Percentiles rank a stretch among this genome's conserved stretches.
These are phyloP conservation scores for Sonneratia caseolaris DNA, from an alignment of 345 rosid genomes.

Conservation along the genomic window DNA sequence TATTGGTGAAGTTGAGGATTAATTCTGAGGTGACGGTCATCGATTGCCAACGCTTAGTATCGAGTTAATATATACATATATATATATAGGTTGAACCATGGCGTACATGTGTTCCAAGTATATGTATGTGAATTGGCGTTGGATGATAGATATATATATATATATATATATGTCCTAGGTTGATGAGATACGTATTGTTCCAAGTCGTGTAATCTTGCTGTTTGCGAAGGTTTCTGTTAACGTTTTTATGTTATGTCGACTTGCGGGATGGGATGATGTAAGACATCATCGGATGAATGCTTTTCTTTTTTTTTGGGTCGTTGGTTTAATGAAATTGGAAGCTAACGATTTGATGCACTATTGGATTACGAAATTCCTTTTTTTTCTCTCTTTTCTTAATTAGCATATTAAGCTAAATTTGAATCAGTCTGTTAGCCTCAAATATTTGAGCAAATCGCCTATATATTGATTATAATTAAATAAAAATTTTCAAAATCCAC, in stretches of 20 bases:
- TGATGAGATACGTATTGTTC: not conserved
- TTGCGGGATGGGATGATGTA: not conserved
- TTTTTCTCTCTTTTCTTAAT: no score
- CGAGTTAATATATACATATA: no score
- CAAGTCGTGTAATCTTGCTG: not conserved
- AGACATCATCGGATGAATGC: not conserved
- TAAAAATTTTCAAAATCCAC: no score
- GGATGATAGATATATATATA: not conserved
- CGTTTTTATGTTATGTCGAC: not conserved
- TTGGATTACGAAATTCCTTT: no score
- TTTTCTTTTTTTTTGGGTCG: not conserved
- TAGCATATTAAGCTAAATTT: no score
- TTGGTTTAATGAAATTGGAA: no score
- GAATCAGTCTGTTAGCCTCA: no score
- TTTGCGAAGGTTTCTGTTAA: not conserved
- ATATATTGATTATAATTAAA: no score
- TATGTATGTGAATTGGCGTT: not conserved
- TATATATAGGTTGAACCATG: not conserved
- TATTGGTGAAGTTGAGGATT: slow-evolving; percentile 6
- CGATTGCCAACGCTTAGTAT: not conserved
- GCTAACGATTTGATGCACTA: no score
- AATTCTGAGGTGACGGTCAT: no score
- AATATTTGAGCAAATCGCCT: no score
- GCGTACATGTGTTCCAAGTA: slow-evolving; percentile 1
- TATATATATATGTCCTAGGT: not conserved